Evolutionary conservation across 305 asterid genomes (phyloP).

Genomic region (Coffea humblotiana): DNA sequence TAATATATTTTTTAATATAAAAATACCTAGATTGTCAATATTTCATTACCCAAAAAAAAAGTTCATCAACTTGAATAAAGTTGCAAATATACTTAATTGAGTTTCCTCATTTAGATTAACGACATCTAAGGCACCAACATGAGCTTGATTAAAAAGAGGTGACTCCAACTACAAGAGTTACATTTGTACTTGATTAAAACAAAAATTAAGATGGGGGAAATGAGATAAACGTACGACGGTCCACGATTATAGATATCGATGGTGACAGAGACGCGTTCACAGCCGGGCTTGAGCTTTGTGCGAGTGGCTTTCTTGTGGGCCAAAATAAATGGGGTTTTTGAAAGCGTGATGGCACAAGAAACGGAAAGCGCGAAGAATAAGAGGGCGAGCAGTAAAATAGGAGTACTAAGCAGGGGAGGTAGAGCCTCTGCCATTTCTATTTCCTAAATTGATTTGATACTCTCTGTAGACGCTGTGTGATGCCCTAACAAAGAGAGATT

Average conservation of each 20-base stretch:
- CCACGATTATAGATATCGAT: conserved; percentile 68
- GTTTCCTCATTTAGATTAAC: no score
- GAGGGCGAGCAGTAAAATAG: not conserved
- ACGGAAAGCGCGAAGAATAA: not conserved
- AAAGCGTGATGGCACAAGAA: conserved; percentile 26
- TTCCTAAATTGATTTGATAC: not conserved
- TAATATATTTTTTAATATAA: no score
- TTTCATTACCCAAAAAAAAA: no score
- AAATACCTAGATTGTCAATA: no score
- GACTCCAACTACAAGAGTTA: no score
- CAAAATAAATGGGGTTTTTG: conserved; percentile 48
- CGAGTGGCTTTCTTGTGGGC: conserved; percentile 56
- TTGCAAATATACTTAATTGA: no score
- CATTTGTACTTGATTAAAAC: no score
- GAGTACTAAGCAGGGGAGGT: not conserved
- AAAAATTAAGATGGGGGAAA: conserved; percentile 1
- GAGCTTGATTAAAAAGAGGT: no score
- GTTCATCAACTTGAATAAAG: no score
- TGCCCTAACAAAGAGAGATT: not conserved
- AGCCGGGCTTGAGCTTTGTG: conserved; percentile 40
- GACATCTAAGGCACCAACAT: no score
- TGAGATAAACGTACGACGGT: conserved; percentile 37
- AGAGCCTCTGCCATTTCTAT: conserved; percentile 2
- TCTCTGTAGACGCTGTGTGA: not conserved
- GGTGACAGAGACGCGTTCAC: conserved; percentile 49